phyloP scores from a whole-genome alignment of 495 filamentous ascomycete genomes.

The Talaromyces stipitatus region DNA sequence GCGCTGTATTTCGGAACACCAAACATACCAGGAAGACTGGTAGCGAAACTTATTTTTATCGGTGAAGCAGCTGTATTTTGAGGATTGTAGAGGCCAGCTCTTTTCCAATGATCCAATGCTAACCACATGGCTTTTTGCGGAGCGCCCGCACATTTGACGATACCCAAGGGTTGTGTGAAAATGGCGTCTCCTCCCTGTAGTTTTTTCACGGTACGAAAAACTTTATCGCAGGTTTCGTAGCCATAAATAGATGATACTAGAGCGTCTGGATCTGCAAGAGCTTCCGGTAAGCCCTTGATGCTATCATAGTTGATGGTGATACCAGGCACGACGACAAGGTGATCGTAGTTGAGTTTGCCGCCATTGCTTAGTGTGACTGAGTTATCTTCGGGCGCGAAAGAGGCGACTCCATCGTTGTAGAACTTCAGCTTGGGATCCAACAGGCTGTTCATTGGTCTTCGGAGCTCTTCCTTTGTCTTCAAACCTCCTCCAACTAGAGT shows the following conservation, averaged over 20 bases:
- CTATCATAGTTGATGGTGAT: conserved; percentile 47
- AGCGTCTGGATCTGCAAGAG: conserved; percentile 45
- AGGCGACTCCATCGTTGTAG: conserved; percentile 44
- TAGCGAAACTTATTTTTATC: conserved; percentile 57
- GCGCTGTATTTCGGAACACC: conserved; percentile 62
- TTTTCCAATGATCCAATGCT: conserved; percentile 57
- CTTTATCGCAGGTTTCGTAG: conserved; percentile 53
- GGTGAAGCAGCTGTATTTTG: conserved; percentile 30
- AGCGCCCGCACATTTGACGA: conserved; percentile 62
- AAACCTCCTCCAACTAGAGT: conserved; percentile 61
- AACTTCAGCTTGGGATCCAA: conserved; percentile 55
- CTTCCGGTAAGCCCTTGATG: conserved; percentile 54
- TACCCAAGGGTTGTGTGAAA: conserved; percentile 61
- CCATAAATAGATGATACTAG: conserved; percentile 59
- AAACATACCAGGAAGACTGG: conserved; percentile 57
- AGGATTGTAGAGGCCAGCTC: conserved; percentile 49
- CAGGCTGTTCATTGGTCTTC: conserved; percentile 40
- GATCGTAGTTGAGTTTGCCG: conserved; percentile 53
- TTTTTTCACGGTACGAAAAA: conserved; percentile 45
- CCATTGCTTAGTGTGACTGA: conserved; percentile 49
- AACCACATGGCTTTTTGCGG: conserved; percentile 70
- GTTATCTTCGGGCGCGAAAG: conserved; percentile 52
- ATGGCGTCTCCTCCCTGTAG: conserved; percentile 52
- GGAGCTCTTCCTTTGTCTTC: conserved; percentile 47
- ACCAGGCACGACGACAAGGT: conserved; percentile 57